Evolutionary conservation across 139 green algal genomes (phyloP).

Genomic region (Chlorella sp.): DNA sequence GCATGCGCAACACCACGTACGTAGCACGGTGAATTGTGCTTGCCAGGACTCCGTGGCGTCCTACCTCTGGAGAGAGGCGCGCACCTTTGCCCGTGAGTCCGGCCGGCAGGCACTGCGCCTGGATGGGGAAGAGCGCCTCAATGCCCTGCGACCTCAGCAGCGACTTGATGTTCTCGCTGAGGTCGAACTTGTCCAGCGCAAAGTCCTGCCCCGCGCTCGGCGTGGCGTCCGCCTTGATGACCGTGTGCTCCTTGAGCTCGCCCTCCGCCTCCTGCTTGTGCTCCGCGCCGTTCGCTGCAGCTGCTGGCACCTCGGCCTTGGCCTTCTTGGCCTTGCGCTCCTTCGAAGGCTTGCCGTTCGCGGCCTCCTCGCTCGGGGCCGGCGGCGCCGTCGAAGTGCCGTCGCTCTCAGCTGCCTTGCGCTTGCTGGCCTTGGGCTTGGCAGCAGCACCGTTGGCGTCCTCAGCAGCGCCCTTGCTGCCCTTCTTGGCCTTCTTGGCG

Average conservation of each 20-base stretch:
- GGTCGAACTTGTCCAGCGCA: conserved; percentile 72
- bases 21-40: neutral
- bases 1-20: neutral
- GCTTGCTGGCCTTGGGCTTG: neutral
- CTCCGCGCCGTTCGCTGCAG: no score
- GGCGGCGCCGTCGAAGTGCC: neutral
- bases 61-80: no score
- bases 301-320: no score
- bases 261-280: no score
- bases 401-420: neutral
- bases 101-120: conserved; percentile 76
- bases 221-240: neutral
- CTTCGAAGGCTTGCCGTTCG: neutral
- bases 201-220: conserved; percentile 18
- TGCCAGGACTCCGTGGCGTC: no score
- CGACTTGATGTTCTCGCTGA: conserved; percentile 61
- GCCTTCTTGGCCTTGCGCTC: no score
- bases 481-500: no score
- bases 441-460: no score
- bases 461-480: no score
- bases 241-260: neutral
- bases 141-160: conserved; percentile 72
- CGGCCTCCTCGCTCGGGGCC: no score
- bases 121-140: conserved; percentile 89
- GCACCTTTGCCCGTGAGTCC: conserved; percentile 56